A percentile compares a stretch with the other conserved stretches of the same genome.
Evolutionary conservation across 176 grass and related monocot species (phyloP).

Genomic region (Paspalum notatum): DNA sequence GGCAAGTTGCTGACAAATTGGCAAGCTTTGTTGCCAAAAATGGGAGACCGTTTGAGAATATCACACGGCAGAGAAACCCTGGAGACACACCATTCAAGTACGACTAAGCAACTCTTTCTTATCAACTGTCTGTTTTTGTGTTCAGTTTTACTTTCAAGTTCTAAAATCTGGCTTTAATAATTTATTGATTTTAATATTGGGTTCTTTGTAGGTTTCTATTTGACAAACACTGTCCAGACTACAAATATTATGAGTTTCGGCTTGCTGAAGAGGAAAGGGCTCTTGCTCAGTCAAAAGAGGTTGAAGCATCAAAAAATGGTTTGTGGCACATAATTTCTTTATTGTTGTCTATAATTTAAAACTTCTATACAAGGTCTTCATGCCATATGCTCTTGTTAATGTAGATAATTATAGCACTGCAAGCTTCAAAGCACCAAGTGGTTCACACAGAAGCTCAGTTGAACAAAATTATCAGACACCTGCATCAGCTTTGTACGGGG

Average conservation of each 20-base stretch:
- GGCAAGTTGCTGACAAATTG: constrained; percentile 92
- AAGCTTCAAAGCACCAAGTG: constrained; percentile 55
- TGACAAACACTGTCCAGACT: constrained; percentile 84
- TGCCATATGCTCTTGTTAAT: constrained; percentile 25
- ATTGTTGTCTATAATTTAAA: neutral
- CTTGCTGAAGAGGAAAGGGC: constrained; percentile 83
- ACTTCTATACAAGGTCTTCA: constrained; percentile 1
- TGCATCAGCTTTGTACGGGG: constrained; percentile 77
- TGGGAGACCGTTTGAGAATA: constrained; percentile 89
- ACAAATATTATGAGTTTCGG: constrained; percentile 82
- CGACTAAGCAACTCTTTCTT: constrained; percentile 16
- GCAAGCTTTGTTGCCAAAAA: constrained; percentile 97
- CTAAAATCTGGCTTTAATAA: neutral
- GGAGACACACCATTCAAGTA: constrained; percentile 99
- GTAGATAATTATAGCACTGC: constrained; percentile 49
- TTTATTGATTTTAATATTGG: neutral
- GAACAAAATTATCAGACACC: constrained; percentile 87
- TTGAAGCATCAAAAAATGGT: constrained; percentile 61
- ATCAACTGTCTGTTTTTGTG: neutral
- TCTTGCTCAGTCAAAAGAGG: constrained; percentile 64
- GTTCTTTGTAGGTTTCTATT: constrained; percentile 87
- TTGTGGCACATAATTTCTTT: constrained; percentile 15
- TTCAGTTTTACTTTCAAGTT: neutral
- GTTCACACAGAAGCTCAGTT: constrained; percentile 50
- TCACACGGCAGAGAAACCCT: constrained; percentile 89